Evolutionary conservation across 73 alveolate genomes (phyloP).

Genomic region (Tetrahymena borealis): DNA sequence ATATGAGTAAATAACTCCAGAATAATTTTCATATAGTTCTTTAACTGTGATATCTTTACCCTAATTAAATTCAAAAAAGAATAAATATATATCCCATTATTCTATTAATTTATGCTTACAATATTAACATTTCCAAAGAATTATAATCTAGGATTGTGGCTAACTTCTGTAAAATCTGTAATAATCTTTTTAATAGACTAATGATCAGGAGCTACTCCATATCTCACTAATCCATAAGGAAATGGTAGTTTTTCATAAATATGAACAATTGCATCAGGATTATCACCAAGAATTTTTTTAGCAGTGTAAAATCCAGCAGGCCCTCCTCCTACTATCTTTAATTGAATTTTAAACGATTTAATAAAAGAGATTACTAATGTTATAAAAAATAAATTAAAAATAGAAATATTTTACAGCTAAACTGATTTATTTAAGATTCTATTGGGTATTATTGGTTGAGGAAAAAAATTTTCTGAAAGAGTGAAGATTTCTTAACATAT

Average conservation of each 20-base stretch:
- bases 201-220: constrained; percentile 89
- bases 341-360: background rate
- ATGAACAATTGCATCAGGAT: constrained; percentile 58
- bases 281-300: constrained; percentile 36
- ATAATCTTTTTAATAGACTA: constrained; percentile 59
- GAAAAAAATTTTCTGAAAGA: too few species aligned
- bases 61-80: background rate
- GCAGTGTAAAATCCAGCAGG: constrained; percentile 87
- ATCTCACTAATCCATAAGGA: constrained; percentile 78
- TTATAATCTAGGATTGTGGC: constrained; percentile 24
- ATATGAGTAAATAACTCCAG: constrained; percentile 69
- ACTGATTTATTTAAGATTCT: too few species aligned
- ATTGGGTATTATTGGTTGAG: too few species aligned
- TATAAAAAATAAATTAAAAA: too few species aligned
- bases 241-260: constrained; percentile 62
- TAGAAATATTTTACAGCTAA: too few species aligned
- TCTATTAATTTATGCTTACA: background rate
- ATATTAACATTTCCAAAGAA: constrained; percentile 71
- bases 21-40: constrained; percentile 41
- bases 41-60: constrained; percentile 43
- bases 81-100: background rate
- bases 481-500: too few species aligned
- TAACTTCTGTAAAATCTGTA: constrained; percentile 52
- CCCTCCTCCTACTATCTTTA: constrained; percentile 71
- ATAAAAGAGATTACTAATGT: too few species aligned